These are phyloP conservation scores for Phytopythium ostracodes DNA, from an alignment of 352 stramenopile genomes.

Conservation along the genomic window DNA sequence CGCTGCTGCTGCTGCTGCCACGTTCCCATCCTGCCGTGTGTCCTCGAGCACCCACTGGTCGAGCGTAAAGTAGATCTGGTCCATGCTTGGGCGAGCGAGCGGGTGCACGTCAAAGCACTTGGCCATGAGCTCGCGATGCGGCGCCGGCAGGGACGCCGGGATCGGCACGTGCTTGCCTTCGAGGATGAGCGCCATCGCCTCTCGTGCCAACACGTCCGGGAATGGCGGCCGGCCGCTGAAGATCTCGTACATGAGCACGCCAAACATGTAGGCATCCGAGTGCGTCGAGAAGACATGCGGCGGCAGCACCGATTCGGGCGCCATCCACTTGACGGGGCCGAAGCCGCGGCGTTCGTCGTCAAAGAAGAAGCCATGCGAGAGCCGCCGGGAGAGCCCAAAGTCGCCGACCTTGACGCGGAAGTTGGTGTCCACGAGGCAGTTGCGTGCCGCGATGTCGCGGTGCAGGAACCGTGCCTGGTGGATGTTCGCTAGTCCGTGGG, in stretches of 20 bases:
- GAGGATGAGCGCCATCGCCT: conserved; percentile 51
- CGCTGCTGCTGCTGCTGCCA: too few species aligned
- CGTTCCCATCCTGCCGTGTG: conserved; percentile 18
- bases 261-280: conserved; percentile 78
- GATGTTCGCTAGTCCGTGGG: conserved; percentile 61
- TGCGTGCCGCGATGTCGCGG: conserved; percentile 62
- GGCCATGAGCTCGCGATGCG: conserved; percentile 52
- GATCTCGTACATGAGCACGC: conserved; percentile 70
- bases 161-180: conserved; percentile 69
- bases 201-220: conserved; percentile 40
- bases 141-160: conserved; percentile 24
- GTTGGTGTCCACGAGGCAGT: conserved; percentile 57
- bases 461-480: conserved; percentile 61
- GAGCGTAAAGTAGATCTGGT: conserved; percentile 59
- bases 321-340: conserved; percentile 73
- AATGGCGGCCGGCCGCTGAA: conserved; percentile 62
- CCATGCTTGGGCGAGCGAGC: conserved; percentile 51
- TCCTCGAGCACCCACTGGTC: conserved; percentile 56
- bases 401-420: conserved; percentile 73
- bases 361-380: conserved; percentile 34
- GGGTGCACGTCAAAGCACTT: conserved; percentile 61
- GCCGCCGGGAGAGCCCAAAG: conserved; percentile 57
- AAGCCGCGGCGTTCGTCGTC: conserved; percentile 57
- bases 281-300: conserved; percentile 67
- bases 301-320: conserved; percentile 57